Evolutionary conservation across 257 asterid species (phyloP).

Genomic region (Ajuga chamaepitys): DNA sequence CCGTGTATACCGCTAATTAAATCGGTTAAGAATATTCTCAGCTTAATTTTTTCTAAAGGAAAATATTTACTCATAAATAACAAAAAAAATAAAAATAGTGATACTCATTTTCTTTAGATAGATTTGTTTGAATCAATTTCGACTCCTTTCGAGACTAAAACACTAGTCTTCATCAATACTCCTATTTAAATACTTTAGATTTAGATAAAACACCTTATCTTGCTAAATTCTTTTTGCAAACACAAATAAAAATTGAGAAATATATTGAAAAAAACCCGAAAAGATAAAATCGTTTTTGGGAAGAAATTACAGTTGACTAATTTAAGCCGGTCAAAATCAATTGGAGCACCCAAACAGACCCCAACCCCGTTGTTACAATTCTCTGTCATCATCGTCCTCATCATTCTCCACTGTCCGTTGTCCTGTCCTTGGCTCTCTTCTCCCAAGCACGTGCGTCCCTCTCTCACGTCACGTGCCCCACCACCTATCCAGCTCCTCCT

Average conservation of each 20-base stretch:
- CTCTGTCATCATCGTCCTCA: conserved; percentile 10
- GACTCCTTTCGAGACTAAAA: too few relatives aligned
- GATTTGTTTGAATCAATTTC: too few relatives aligned
- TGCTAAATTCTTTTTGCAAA: too few relatives aligned
- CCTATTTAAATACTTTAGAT: too few relatives aligned
- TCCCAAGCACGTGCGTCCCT: conserved; percentile 26
- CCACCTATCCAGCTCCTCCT: conserved; percentile 15
- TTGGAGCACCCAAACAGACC: conserved; percentile 4
- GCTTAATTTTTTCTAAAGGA: too few relatives aligned
- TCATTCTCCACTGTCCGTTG: conserved; percentile 19
- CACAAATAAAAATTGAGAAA: not conserved
- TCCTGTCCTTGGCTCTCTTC: conserved; percentile 14
- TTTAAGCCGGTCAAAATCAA: conserved; percentile 21
- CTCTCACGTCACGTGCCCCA: conserved; percentile 34
- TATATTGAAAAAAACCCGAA: not conserved
- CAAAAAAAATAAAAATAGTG: too few relatives aligned
- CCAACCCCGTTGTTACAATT: not conserved
- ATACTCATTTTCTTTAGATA: too few relatives aligned
- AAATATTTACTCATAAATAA: too few relatives aligned
- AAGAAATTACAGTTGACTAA: conserved; percentile 12
- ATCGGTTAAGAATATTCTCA: too few relatives aligned
- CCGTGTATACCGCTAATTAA: too few relatives aligned
- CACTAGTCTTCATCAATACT: too few relatives aligned
- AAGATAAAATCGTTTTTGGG: not conserved
- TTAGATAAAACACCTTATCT: too few relatives aligned